phyloP scores from a whole-genome alignment of 2,329 filamentous ascomycete species.

The Penicillium freii region DNA sequence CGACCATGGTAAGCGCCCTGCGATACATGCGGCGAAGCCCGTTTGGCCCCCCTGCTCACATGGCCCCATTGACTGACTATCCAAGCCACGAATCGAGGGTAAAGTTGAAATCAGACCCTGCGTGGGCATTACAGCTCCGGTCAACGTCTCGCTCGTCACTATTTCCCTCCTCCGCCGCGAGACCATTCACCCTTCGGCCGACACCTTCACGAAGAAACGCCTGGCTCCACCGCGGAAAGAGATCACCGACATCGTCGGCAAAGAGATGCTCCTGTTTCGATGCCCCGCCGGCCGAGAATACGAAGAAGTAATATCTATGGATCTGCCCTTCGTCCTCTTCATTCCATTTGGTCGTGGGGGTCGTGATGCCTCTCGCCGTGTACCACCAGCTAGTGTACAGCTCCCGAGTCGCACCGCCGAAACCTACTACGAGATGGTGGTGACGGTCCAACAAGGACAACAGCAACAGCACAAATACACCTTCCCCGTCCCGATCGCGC shows the following conservation, averaged over 20 bases:
- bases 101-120: slow-evolving; percentile 94
- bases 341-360: slow-evolving; percentile 92
- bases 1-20: slow-evolving; percentile 74
- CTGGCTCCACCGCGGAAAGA: slow-evolving; percentile 87
- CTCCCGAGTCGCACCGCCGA: slow-evolving; percentile 91
- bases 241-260: slow-evolving; percentile 87
- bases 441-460: slow-evolving; percentile 88
- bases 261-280: slow-evolving; percentile 88
- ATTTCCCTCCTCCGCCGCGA: slow-evolving; percentile 92
- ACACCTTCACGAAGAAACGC: slow-evolving; percentile 89
- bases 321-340: slow-evolving; percentile 94
- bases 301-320: slow-evolving; percentile 91
- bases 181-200: slow-evolving; percentile 93
- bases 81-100: slow-evolving; percentile 90
- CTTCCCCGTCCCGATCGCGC: slow-evolving; percentile 84
- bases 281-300: slow-evolving; percentile 80
- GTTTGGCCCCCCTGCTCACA: neutral
- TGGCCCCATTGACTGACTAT: slow-evolving; percentile 13
- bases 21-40: slow-evolving; percentile 4
- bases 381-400: slow-evolving; percentile 88
- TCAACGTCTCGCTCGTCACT: slow-evolving; percentile 86
- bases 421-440: slow-evolving; percentile 94
- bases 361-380: slow-evolving; percentile 82
- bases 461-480: slow-evolving; percentile 84
- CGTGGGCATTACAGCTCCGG: slow-evolving; percentile 80